phyloP scores from a whole-genome alignment of 2,329 filamentous ascomycete species.

The Mollisia scopiformis region DNA sequence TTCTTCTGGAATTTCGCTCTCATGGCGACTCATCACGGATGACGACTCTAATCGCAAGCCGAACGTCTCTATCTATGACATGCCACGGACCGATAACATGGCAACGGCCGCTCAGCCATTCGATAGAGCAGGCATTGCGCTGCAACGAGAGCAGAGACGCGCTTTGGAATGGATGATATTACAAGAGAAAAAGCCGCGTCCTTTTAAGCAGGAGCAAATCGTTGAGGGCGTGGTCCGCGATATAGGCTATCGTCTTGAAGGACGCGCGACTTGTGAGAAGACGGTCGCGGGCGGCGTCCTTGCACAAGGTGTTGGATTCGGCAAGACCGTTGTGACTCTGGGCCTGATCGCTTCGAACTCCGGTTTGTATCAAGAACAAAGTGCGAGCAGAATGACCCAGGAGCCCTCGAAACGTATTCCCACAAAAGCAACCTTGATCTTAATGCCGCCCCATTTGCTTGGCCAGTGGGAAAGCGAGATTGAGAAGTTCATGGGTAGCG shows the following conservation, averaged over 20 bases:
- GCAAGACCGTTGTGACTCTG: constrained; percentile 65
- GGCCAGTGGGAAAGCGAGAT: constrained; percentile 62
- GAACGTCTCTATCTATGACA: constrained; percentile 41
- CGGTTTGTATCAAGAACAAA: no score
- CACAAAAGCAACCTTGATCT: constrained; percentile 59
- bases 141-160: not conserved
- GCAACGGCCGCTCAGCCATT: constrained; percentile 3
- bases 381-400: not conserved
- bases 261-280: constrained; percentile 44
- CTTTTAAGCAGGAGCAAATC: constrained; percentile 55
- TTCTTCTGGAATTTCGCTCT: not conserved
- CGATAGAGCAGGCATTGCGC: not conserved
- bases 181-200: constrained; percentile 54
- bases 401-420: constrained; percentile 28
- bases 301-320: constrained; percentile 67
- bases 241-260: constrained; percentile 61
- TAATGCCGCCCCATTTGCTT: constrained; percentile 58
- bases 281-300: constrained; percentile 60
- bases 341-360: constrained; percentile 44
- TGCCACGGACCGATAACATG: not conserved
- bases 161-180: constrained; percentile 62
- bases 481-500: constrained; percentile 43
- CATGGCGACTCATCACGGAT: not conserved
- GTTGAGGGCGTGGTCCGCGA: constrained; percentile 55
- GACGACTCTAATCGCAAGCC: not conserved